Evolutionary conservation across 176 grass and related monocot genomes (phyloP).

Genomic region (Oryza rufipogon): DNA sequence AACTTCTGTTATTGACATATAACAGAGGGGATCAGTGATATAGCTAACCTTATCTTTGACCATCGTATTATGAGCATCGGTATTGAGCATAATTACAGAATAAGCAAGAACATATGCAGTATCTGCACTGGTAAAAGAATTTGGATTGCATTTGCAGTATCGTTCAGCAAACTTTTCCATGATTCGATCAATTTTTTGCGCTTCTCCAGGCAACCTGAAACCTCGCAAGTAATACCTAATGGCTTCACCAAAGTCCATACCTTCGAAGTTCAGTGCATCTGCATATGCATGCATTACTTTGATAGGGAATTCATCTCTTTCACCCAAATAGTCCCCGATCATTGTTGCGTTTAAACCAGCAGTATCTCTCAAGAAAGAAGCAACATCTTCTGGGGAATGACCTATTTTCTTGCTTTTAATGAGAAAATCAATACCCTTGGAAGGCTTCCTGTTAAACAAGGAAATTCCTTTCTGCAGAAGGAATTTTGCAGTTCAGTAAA

Average conservation of each 20-base stretch:
- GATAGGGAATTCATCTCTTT: conserved; percentile 92
- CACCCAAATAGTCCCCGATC: conserved; percentile 97
- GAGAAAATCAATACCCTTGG: conserved; percentile 95
- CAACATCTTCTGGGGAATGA: conserved; percentile 76
- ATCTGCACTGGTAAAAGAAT: conserved; percentile 96
- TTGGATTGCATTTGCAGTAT: conserved; percentile 95
- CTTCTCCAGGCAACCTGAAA: conserved; percentile 94
- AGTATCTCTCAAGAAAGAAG: conserved; percentile 83
- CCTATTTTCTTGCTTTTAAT: conserved; percentile 84
- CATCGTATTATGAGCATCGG: conserved; percentile 98
- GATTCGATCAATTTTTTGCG: conserved; percentile 99
- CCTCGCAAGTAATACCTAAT: conserved; percentile 91
- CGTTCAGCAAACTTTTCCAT: conserved; percentile 99
- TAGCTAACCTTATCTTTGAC: conserved; percentile 93
- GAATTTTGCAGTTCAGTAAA: conserved; percentile 35
- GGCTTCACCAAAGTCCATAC: conserved; percentile 92
- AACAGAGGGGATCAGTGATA: conserved; percentile 4
- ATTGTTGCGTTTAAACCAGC: conserved; percentile 85
- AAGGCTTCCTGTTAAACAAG: conserved; percentile 95
- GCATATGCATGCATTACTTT: conserved; percentile 99
- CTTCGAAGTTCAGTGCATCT: conserved; percentile 91
- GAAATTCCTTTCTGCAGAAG: conserved; percentile 90
- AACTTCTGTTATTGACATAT: conserved; percentile 1
- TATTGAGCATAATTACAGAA: conserved; percentile 99
- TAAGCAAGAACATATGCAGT: conserved; percentile 99